These are phyloP conservation scores for Cyamopsis tetragonoloba DNA, from an alignment of 306 rosid species.

Conservation along the genomic window DNA sequence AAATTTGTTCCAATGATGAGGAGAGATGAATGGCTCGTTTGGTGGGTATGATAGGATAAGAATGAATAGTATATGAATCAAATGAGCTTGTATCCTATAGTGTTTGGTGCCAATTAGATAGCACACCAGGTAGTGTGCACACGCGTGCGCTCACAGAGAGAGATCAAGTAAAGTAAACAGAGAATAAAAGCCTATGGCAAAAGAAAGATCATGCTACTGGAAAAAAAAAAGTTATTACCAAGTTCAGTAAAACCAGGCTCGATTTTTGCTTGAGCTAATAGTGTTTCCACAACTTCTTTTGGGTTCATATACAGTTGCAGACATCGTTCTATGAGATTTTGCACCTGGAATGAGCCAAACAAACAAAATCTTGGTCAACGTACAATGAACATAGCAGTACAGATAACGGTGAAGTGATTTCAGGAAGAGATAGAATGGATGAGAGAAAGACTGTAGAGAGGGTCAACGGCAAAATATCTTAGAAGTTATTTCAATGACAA, in stretches of 20 bases:
- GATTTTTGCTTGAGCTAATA: conserved; percentile 59
- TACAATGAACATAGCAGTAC: neutral
- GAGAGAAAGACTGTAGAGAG: neutral
- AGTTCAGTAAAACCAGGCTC: conserved; percentile 85
- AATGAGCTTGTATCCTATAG: too few relatives aligned
- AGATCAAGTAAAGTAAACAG: too few relatives aligned
- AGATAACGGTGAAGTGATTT: neutral
- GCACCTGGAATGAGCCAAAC: conserved; percentile 53
- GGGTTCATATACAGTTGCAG: conserved; percentile 72
- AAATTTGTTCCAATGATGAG: neutral
- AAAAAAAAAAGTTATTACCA: conserved; percentile 37
- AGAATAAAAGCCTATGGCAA: neutral
- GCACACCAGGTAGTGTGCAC: too few relatives aligned
- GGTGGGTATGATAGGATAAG: too few relatives aligned
- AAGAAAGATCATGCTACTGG: too few relatives aligned
- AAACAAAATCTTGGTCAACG: neutral
- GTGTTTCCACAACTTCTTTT: conserved; percentile 67
- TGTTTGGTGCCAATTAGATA: too few relatives aligned
- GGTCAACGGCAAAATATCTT: neutral
- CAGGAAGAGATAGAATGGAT: neutral
- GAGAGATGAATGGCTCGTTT: too few relatives aligned
- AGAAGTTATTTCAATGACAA: neutral
- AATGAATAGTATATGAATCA: too few relatives aligned
- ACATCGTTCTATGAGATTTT: conserved; percentile 74
- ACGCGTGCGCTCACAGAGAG: too few relatives aligned